phyloP scores from a whole-genome alignment of 768 basidiomycete genomes.

The Kwoniella heveanensis region DNA sequence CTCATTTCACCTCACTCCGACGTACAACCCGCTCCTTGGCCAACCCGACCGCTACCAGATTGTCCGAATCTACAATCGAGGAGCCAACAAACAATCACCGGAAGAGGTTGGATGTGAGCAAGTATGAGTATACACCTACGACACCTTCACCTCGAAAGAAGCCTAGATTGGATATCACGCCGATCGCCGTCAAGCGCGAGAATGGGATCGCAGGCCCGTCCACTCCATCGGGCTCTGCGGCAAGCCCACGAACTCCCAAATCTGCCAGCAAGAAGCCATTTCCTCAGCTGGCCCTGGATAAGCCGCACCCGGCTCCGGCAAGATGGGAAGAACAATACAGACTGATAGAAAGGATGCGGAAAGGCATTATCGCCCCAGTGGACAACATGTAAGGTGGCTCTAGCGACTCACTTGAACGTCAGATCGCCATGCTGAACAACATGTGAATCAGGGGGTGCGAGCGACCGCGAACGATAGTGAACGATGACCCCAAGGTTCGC shows the following conservation, averaged over 20 bases:
- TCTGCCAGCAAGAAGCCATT: slow-evolving; percentile 40
- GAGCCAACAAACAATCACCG: background rate
- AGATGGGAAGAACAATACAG: slow-evolving; percentile 50
- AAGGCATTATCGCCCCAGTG: slow-evolving; percentile 75
- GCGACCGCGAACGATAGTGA: slow-evolving; percentile 33
- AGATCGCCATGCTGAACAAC: slow-evolving; percentile 88
- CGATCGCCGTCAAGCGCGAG: slow-evolving; percentile 17
- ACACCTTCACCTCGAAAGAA: slow-evolving; percentile 30
- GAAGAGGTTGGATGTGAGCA: slow-evolving; percentile 4
- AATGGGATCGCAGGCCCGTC: slow-evolving; percentile 1
- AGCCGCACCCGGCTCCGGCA: slow-evolving; percentile 51
- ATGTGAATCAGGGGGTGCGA: slow-evolving; percentile 54
- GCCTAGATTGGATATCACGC: background rate
- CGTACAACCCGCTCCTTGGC: slow-evolving; percentile 20
- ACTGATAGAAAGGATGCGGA: slow-evolving; percentile 74
- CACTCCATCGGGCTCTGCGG: background rate
- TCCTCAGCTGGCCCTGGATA: slow-evolving; percentile 44
- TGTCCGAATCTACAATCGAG: background rate
- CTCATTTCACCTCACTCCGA: slow-evolving; percentile 21
- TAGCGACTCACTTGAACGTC: too few species aligned
- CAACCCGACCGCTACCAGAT: background rate
- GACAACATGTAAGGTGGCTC: slow-evolving; percentile 69
- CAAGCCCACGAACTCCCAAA: slow-evolving; percentile 29
- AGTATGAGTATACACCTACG: slow-evolving; percentile 16
- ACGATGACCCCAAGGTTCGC: slow-evolving; percentile 40